Evolutionary conservation across 306 rosid genomes (phyloP).

Genomic region (Canavalia ensiformis): DNA sequence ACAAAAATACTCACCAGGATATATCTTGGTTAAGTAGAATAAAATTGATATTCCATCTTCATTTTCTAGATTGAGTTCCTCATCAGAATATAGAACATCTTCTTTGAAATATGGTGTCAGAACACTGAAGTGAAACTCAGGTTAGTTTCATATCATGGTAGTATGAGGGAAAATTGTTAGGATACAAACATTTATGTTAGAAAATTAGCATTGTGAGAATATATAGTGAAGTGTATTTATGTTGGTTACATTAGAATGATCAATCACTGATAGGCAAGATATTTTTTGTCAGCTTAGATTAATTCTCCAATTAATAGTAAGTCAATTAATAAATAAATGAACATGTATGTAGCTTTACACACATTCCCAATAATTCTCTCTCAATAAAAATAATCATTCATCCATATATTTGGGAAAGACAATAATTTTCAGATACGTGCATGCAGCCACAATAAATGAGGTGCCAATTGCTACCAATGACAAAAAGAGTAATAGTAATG

Average conservation of each 20-base stretch:
- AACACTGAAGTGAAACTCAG: constrained; percentile 70
- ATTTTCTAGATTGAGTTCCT: constrained; percentile 74
- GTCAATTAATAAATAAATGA: constrained; percentile 1
- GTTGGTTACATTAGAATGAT: constrained; percentile 12
- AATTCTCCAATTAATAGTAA: not conserved
- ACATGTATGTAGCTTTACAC: not conserved
- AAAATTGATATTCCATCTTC: constrained; percentile 95
- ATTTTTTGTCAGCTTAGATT: not conserved
- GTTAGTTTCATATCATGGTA: constrained; percentile 44
- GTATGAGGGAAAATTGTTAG: constrained; percentile 26
- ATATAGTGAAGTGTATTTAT: not conserved
- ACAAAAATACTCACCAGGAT: constrained; percentile 80
- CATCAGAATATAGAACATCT: constrained; percentile 80
- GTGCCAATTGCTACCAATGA: not conserved
- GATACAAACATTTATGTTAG: not conserved
- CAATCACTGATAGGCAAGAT: not conserved
- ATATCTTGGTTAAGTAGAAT: constrained; percentile 89
- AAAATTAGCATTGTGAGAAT: not conserved
- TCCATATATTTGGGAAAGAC: constrained; percentile 21
- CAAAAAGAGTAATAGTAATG: not conserved
- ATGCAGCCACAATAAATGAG: not conserved
- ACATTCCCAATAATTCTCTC: not conserved
- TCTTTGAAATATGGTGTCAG: constrained; percentile 95
- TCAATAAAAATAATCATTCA: constrained; percentile 6
- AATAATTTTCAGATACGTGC: constrained; percentile 17